Base-by-base conservation (phyloP, 139 green algal genomes). In the Prasinococcaceae sp. region DNA sequence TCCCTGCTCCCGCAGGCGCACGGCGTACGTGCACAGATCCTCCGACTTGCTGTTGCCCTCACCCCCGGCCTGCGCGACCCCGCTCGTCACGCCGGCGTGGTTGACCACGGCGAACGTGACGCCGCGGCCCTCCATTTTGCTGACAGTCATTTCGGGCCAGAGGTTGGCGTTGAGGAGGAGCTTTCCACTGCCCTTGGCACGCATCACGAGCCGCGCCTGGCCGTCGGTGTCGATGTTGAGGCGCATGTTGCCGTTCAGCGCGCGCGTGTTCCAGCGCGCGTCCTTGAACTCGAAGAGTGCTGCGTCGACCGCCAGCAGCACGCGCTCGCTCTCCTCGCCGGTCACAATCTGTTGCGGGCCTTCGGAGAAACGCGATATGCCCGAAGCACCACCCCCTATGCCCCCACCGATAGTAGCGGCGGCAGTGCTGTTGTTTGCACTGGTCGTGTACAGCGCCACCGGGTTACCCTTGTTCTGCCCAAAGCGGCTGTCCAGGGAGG, bases 141-240 rank as follows among this genome's bases (percentile, higher is more conserved):
- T 79, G 26, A 82, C 40, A 38, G 74, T 71, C 58, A 95, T 92
- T 42, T 60, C 70, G 6, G 47, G 14, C 56, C 74, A 92, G 6
- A 95, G 57, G 26, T 76, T 79, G 4, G 86, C 86, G 47, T 95
- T 95, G 3, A 95, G 68, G 51, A 95, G 68, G 43, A 95, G 74
- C 16, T 78, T 66, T 33, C 86, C 70, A 65, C 87, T 93, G 36
- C 80, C 86, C 12, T 66, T 58, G 47, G 88, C 69, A 23, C 86
- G 70, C 86, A 95, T 95, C n/a, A 95, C 70, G 40, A 95, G 49
- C 33, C 86, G 70, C 16, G 68, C 77, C 46, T 17, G 40, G 19
- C 55, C 60, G 8, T 76, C 64, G 41, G 27, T 41, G 10, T 53
- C 16, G 28, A 78, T 36, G 43, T 94, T 92, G 14, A 95, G 27